Conservation (phyloP, 495 filamentous ascomycete species). For the Talaromyces wortmannii region DNA sequence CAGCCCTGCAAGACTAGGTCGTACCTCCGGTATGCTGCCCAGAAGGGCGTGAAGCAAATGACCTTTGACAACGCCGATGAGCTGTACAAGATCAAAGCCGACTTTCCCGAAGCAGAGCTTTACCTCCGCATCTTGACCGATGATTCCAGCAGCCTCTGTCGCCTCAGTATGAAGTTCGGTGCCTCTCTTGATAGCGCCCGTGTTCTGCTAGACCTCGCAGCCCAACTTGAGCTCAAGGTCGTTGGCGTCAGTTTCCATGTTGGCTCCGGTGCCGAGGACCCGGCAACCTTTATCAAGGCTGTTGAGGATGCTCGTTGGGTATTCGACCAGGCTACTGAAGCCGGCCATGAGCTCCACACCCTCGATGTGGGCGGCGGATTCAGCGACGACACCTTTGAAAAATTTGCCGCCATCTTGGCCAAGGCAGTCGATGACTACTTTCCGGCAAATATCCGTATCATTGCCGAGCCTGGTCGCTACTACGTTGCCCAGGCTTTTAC, state of each 20-base stretch:
- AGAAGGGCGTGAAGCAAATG: slow-evolving; percentile 90
- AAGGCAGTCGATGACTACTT: slow-evolving; percentile 80
- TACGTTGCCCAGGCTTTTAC: slow-evolving; percentile 92
- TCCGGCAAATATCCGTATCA: slow-evolving; percentile 77
- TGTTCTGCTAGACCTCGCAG: slow-evolving; percentile 72
- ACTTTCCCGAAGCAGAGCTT: slow-evolving; percentile 82
- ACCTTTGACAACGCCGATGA: slow-evolving; percentile 98
- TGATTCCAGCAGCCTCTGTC: slow-evolving; percentile 89
- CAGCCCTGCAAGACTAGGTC: slow-evolving; percentile 99
- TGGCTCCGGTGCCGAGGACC: slow-evolving; percentile 90
- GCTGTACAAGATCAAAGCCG: slow-evolving; percentile 91
- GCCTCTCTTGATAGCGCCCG: slow-evolving; percentile 76
- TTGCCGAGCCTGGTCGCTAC: slow-evolving; percentile 94
- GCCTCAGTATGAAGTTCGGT: slow-evolving; percentile 93
- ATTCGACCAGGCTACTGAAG: slow-evolving; percentile 74
- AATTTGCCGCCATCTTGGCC: slow-evolving; percentile 75
- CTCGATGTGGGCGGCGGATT: slow-evolving; percentile 96
- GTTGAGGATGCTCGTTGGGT: slow-evolving; percentile 82
- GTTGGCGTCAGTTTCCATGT: slow-evolving; percentile 98
- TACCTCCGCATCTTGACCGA: slow-evolving; percentile 93
- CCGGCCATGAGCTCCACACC: slow-evolving; percentile 77
- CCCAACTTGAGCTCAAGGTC: slow-evolving; percentile 86
- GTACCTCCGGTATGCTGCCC: slow-evolving; percentile 82
- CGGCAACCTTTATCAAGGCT: slow-evolving; percentile 78
- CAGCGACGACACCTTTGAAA: slow-evolving; percentile 79